Evolutionary conservation across 768 basidiomycete species (phyloP), one percentile per base, ranked within the genome.

Genomic region (Boletus rex-veris): DNA sequence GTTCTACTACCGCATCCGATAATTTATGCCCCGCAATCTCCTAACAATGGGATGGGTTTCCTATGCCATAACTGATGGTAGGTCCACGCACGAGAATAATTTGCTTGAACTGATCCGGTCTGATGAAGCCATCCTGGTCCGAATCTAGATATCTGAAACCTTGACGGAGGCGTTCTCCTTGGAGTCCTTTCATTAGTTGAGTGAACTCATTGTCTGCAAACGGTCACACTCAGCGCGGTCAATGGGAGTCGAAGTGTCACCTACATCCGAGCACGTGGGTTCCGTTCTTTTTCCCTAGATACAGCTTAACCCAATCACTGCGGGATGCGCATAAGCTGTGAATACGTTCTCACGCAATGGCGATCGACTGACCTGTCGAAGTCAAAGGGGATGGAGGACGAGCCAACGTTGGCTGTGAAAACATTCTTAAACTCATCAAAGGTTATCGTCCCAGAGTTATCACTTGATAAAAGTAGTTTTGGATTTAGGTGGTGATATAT

Each of bases 11-110:
- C 8, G 87, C 83, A 67, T 98, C 90, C 16, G 94, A 97, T 57
- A 99, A 79, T 75, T 99, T 99, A 74, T 99, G 97, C 5, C 95
- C 92, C 58, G 92, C 92, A 67, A 97, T 86, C 78, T 97, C 95
- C 92, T 95, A 61, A 30, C 38, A 21, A 37, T 15, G 24, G 36
- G 18, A 47, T 58, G 45, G 36, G 48, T 40, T 30, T 38, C n/a
- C 4, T 19, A 26, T 18, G 48, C 42, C 15, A 26, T 42, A 4
- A 0, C 16, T 9, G 16, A 48, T 11, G 33, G 30, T 35, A 47
- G 47, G 33, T 33, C 4, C n/a, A 50, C 88, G 61, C 62, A 93
- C 94, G 72, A 95, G 72, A 68, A 99, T 92, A 68, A 98, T 98
- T 58, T 82, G 84, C 70, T 97, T 93, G 74, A 98, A 98, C 66